Evolutionary conservation across 176 grass and related monocot species (phyloP).

Genomic region (Eleusine coracana): DNA sequence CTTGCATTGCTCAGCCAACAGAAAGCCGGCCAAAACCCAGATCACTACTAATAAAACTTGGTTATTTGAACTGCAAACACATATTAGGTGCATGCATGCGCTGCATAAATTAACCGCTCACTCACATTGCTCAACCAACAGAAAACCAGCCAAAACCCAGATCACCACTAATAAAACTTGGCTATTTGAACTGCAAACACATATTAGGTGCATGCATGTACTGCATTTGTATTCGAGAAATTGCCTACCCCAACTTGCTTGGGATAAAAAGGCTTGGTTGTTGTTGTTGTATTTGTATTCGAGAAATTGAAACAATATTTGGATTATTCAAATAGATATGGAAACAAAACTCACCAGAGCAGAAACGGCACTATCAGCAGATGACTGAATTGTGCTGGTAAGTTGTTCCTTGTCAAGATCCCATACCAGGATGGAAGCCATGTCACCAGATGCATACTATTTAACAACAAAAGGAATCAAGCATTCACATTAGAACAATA

Average conservation of each 20-base stretch:
- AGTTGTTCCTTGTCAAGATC: constrained; percentile 96
- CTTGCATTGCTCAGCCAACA: constrained; percentile 26
- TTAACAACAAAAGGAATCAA: constrained; percentile 37
- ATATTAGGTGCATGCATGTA: not conserved
- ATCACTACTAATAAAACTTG: not conserved
- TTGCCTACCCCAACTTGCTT: too few species aligned
- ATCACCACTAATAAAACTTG: not conserved
- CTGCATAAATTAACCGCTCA: constrained; percentile 6
- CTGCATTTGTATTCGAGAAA: too few species aligned
- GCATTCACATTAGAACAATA: constrained; percentile 24
- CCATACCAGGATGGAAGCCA: constrained; percentile 77
- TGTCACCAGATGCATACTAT: constrained; percentile 88
- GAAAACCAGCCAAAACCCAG: constrained; percentile 10
- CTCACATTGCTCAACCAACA: constrained; percentile 27
- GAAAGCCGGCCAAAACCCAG: constrained; percentile 13
- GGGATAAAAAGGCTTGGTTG: too few species aligned
- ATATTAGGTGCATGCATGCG: not conserved
- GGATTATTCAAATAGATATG: constrained; percentile 24
- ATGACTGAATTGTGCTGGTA: constrained; percentile 66
- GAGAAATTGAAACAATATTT: not conserved
- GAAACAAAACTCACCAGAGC: constrained; percentile 65
- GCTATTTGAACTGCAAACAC: too few species aligned
- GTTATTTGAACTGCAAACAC: too few species aligned
- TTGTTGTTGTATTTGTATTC: too few species aligned
- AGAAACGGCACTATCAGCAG: constrained; percentile 71